phyloP scores from a whole-genome alignment of 176 grass and related monocot genomes.

The Secale cereale region DNA sequence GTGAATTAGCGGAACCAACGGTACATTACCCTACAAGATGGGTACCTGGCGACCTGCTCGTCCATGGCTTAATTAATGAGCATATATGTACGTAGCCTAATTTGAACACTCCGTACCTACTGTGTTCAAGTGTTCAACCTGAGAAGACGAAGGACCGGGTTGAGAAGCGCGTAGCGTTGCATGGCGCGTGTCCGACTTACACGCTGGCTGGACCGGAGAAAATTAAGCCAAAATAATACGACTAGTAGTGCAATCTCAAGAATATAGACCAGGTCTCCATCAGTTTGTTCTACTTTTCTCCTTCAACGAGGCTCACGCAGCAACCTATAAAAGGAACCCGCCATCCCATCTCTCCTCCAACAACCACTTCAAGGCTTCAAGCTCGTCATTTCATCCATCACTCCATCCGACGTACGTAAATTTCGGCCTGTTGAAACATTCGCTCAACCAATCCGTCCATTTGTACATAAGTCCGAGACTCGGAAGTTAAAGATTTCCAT shows the following conservation, averaged over 20 bases:
- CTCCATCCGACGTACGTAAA: neutral
- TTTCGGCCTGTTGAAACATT: neutral
- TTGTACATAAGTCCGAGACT: neutral
- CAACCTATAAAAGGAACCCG: neutral
- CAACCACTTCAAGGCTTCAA: neutral
- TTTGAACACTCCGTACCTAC: neutral
- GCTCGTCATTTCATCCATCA: neutral
- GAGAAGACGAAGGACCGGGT: neutral
- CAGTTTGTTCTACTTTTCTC: neutral
- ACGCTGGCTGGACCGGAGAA: neutral
- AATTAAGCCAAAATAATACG: neutral
- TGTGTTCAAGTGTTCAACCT: neutral
- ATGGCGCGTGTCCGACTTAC: neutral
- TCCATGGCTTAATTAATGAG: too few relatives aligned
- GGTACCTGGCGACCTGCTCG: too few relatives aligned
- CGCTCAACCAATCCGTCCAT: neutral
- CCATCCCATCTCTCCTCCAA: neutral
- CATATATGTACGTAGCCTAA: neutral
- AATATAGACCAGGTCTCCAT: neutral
- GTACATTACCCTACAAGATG: too few relatives aligned
- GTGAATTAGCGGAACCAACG: too few relatives aligned
- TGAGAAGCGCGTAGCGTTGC: neutral
- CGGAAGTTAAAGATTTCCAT: neutral
- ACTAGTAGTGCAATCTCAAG: neutral
- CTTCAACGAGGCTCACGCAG: neutral